Percentiles rank a stretch among this genome's conserved stretches.
Evolutionary conservation across 306 rosid genomes (phyloP).

Genomic region (Prunus mira): DNA sequence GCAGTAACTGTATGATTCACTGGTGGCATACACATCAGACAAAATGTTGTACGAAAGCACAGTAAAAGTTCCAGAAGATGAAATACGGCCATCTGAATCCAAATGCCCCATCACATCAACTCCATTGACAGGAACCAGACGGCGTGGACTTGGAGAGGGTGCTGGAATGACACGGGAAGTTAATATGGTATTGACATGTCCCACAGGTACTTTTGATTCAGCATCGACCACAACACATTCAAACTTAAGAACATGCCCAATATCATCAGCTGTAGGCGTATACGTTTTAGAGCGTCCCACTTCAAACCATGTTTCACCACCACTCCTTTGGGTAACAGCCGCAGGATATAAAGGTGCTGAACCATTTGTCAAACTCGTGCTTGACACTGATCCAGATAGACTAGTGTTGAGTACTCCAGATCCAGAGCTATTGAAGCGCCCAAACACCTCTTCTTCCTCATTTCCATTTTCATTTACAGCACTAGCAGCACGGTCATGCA

Average conservation of each 20-base stretch:
- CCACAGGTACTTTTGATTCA: slow-evolving; percentile 67
- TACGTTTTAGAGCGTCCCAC: slow-evolving; percentile 77
- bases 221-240: slow-evolving; percentile 86
- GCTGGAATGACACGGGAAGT: slow-evolving; percentile 96
- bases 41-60: slow-evolving; percentile 93
- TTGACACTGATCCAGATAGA: slow-evolving; percentile 65
- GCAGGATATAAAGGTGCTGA: slow-evolving; percentile 77
- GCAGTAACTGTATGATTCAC: slow-evolving; percentile 74
- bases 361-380: slow-evolving; percentile 70
- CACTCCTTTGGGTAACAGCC: slow-evolving; percentile 67
- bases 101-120: slow-evolving; percentile 68
- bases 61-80: slow-evolving; percentile 76
- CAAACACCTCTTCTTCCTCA: slow-evolving; percentile 81
- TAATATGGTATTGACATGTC: slow-evolving; percentile 58
- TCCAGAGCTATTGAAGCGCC: slow-evolving; percentile 65
- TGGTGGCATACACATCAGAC: slow-evolving; percentile 82
- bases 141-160: slow-evolving; percentile 89
- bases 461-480: slow-evolving; percentile 86
- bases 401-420: slow-evolving; percentile 51
- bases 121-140: slow-evolving; percentile 51
- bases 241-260: slow-evolving; percentile 88
- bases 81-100: slow-evolving; percentile 69
- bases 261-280: slow-evolving; percentile 85
- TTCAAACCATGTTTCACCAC: slow-evolving; percentile 93
- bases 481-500: slow-evolving; percentile 95